Evolutionary conservation across 2,329 filamentous ascomycete genomes (phyloP).

Genomic region (Colletotrichum eleusines): DNA sequence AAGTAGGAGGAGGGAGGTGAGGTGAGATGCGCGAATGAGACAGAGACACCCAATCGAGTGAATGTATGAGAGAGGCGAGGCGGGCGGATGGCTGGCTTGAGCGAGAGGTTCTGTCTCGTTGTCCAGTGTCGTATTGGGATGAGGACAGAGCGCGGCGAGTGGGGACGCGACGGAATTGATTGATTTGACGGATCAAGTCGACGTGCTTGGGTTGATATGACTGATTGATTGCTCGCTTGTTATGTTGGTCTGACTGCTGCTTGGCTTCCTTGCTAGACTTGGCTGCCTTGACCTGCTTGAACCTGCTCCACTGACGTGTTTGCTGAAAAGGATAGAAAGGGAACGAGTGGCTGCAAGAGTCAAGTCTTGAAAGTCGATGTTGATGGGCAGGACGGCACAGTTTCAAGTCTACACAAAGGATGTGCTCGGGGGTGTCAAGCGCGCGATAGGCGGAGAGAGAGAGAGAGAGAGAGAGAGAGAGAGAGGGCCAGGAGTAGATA

Average conservation of each 20-base stretch:
- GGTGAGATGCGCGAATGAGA: slow-evolving; percentile 22
- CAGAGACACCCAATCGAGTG: slow-evolving; percentile 13
- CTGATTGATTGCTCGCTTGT: slow-evolving; percentile 23
- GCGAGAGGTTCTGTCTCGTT: slow-evolving; percentile 33
- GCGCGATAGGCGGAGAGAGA: neutral
- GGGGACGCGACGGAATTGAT: slow-evolving; percentile 37
- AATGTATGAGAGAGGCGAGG: slow-evolving; percentile 14
- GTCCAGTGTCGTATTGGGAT: slow-evolving; percentile 32
- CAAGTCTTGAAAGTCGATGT: neutral
- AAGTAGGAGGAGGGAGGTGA: slow-evolving; percentile 4
- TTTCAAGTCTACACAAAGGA: neutral
- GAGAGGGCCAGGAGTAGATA: neutral
- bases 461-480: neutral
- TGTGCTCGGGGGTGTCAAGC: neutral
- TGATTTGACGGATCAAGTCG: slow-evolving; percentile 18
- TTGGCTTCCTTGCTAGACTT: slow-evolving; percentile 18
- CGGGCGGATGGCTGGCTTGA: slow-evolving; percentile 12
- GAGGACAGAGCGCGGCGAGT: slow-evolving; percentile 28
- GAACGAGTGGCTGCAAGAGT: neutral
- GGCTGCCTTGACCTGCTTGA: slow-evolving; percentile 10
- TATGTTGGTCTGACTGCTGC: slow-evolving; percentile 8
- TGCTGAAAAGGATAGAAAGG: neutral
- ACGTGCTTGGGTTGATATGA: slow-evolving; percentile 20
- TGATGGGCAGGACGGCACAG: neutral
- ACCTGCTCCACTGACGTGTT: slow-evolving; percentile 1